Evolutionary conservation across 2,329 filamentous ascomycete species (phyloP).

Genomic region (Xylariales sp.): DNA sequence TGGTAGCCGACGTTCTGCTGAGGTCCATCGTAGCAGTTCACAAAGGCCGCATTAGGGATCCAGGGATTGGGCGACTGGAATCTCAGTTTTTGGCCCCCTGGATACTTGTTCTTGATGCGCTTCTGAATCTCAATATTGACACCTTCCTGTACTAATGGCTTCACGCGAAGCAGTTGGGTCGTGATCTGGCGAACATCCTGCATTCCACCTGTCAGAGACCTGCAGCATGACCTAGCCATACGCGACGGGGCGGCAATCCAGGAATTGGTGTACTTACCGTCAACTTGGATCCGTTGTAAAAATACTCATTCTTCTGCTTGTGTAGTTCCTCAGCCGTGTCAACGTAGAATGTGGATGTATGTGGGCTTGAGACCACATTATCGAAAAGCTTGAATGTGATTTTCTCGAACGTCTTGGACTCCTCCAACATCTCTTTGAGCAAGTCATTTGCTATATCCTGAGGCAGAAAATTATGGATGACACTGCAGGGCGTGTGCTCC

Average conservation of each 20-base stretch:
- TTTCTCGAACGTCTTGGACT: conserved; percentile 66
- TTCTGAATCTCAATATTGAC: conserved; percentile 75
- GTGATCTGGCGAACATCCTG: conserved; percentile 74
- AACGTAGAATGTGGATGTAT: conserved; percentile 81
- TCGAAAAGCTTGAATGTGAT: conserved; percentile 85
- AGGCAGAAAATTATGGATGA: conserved; percentile 87
- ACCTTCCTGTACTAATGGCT: conserved; percentile 62
- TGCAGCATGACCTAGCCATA: no score
- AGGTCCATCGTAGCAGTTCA: conserved; percentile 87
- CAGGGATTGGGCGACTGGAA: conserved; percentile 72
- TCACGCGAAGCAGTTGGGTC: conserved; percentile 67
- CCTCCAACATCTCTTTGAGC: conserved; percentile 68
- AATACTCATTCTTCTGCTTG: conserved; percentile 72
- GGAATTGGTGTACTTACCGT: conserved; percentile 37
- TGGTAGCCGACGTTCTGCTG: conserved; percentile 87
- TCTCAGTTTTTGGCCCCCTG: conserved; percentile 66
- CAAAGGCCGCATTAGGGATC: conserved; percentile 85
- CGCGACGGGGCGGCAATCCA: no score
- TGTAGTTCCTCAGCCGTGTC: conserved; percentile 65
- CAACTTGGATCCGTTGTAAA: conserved; percentile 78
- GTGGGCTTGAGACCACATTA: conserved; percentile 77
- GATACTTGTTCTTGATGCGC: conserved; percentile 66
- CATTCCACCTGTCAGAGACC: no score
- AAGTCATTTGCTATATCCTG: conserved; percentile 66
- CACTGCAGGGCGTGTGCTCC: conserved; percentile 80